phyloP scores from a whole-genome alignment of 768 basidiomycete species.

The Suillus alpinus region DNA sequence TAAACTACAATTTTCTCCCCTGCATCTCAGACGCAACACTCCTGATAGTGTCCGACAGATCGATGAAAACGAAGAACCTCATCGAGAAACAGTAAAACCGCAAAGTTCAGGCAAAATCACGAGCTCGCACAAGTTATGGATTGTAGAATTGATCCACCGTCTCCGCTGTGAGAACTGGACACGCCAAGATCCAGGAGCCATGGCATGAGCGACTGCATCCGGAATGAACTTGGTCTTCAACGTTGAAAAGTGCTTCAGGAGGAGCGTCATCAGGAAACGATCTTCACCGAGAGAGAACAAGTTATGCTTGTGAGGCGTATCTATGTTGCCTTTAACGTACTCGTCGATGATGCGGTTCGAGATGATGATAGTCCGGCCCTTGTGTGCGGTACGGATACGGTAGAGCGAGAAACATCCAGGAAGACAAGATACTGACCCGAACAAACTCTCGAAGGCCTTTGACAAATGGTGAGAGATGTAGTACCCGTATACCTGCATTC shows the following conservation, averaged over 20 bases:
- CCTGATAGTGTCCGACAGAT: conserved; percentile 85
- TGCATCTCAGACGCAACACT: conserved; percentile 37
- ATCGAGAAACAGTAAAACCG: conserved; percentile 98
- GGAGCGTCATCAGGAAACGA: conserved; percentile 88
- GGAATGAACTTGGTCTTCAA: conserved; percentile 94
- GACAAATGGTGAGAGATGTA: conserved; percentile 93
- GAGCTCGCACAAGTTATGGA: conserved; percentile 90
- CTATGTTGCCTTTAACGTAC: conserved; percentile 89
- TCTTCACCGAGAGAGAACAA: conserved; percentile 93
- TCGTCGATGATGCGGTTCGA: conserved; percentile 95
- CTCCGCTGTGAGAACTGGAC: conserved; percentile 89
- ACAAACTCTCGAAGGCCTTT: conserved; percentile 91
- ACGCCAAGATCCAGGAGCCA: conserved; percentile 88
- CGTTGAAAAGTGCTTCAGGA: conserved; percentile 94
- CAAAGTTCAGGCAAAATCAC: conserved; percentile 84
- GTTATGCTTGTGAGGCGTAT: conserved; percentile 96
- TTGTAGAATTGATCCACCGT: conserved; percentile 97
- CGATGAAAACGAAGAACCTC: conserved; percentile 92
- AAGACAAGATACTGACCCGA: conserved; percentile 93
- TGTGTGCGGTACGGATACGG: conserved; percentile 91
- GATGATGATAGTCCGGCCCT: conserved; percentile 93
- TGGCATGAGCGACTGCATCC: conserved; percentile 85
- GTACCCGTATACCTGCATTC: conserved; percentile 77
- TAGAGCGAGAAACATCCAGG: conserved; percentile 97
- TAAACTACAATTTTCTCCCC: too few relatives aligned